A percentile compares a stretch with the other conserved stretches of the same genome.
phyloP scores from a whole-genome alignment of 2,329 filamentous ascomycete genomes.

The Ascochyta fabae region DNA sequence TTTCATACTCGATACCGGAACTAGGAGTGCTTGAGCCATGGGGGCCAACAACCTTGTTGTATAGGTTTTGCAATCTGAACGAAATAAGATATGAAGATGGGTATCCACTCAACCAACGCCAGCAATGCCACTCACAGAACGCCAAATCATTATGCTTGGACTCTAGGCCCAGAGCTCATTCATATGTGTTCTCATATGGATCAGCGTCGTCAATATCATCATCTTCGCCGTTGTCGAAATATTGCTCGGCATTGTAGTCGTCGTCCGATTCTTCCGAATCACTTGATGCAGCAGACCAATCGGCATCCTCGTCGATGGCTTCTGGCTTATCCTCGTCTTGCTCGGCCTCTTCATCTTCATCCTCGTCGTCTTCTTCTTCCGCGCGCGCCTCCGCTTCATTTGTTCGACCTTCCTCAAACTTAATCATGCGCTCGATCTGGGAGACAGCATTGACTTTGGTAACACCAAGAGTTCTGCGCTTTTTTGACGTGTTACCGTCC shows the following conservation, averaged over 20 bases:
- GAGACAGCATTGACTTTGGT: constrained; percentile 41
- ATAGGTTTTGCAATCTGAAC: not conserved
- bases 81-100: constrained; percentile 15
- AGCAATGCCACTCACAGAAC: constrained; percentile 17
- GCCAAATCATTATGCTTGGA: constrained; percentile 3
- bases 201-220: constrained; percentile 53
- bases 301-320: constrained; percentile 64
- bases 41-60: not conserved
- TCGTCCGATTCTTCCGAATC: constrained; percentile 70
- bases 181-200: constrained; percentile 46
- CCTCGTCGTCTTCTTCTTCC: constrained; percentile 51
- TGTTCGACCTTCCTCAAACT: constrained; percentile 53
- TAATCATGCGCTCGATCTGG: constrained; percentile 49
- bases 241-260: constrained; percentile 67
- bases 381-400: constrained; percentile 56
- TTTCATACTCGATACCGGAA: not conserved
- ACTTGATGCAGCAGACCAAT: constrained; percentile 59
- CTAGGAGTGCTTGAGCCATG: not conserved
- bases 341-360: constrained; percentile 56
- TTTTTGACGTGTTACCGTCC: constrained; percentile 33
- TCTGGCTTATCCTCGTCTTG: constrained; percentile 59
- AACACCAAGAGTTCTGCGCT: constrained; percentile 43
- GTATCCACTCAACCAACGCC: constrained; percentile 26
- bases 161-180: constrained; percentile 19
- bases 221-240: constrained; percentile 59